Evolutionary conservation across 2,329 filamentous ascomycete genomes (phyloP), one percentile per base, ranked within the genome.

Genomic region (Colletotrichum navitas): DNA sequence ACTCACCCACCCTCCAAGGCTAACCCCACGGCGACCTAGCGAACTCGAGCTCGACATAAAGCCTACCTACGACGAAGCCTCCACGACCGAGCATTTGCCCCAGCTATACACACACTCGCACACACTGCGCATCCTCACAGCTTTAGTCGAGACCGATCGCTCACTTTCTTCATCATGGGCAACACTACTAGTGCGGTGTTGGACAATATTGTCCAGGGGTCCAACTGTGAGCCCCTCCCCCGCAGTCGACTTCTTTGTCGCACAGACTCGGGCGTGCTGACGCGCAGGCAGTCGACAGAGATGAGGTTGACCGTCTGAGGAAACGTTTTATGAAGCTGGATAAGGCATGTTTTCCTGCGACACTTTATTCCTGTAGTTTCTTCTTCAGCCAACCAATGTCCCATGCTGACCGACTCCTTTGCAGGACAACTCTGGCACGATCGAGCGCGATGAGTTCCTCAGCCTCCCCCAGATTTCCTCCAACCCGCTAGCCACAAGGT

Each of bases 251-350:
- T 70, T 58, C 66, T 70, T 70, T 56, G 56, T 70, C 67, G 66
- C 66, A 65, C 61, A 69, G 61, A 62, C 55, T 41, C 51, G 49
- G 49, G n/a, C 58, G 62, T 71, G 67, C 70, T 72, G 67, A 72
- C 67, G 32, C 55, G 34, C 49, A 49, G 61, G 69, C 56, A 98
- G 95, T 99, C 86, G 94, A 99, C 86, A 92, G 93, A 82, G 96
- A 99, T 79, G 96, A 99, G 83, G 94, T 99, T 72, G 96, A 98
- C 81, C 90, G 96, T 79, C 87, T 99, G 81, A 90, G 94, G 79
- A 99, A 99, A 87, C 90, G 95, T 74, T 99, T 99, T 81, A 98
- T 98, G 95, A 99, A 99, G 85, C 87, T 99, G 72, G 96, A 99
- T 84, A 98, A 98, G 90, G 95, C 96, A 84, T 76, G 85, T 76